phyloP scores from a whole-genome alignment of 83 land plant species.

The Diphasiastrum complanatum region DNA sequence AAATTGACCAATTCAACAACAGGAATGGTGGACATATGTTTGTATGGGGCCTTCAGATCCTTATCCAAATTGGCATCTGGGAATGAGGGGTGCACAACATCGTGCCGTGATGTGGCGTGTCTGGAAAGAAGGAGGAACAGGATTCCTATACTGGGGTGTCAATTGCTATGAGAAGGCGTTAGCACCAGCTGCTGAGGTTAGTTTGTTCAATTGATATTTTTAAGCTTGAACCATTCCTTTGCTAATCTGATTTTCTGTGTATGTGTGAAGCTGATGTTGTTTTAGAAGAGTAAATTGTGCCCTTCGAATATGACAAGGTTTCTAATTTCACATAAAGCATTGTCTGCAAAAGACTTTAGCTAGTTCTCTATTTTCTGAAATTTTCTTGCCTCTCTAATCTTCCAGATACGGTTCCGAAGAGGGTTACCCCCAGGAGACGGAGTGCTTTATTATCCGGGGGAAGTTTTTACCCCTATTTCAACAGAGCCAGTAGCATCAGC shows the following conservation, averaged over 20 bases:
- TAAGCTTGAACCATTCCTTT: not conserved
- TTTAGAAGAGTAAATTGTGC: not conserved
- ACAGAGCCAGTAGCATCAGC: constrained; percentile 83
- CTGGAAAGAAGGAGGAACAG: constrained; percentile 98
- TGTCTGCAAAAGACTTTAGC: not conserved
- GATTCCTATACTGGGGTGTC: constrained; percentile 96
- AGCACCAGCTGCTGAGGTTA: constrained; percentile 86
- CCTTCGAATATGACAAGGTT: no score
- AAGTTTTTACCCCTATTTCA: constrained; percentile 63
- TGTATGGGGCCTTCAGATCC: constrained; percentile 99
- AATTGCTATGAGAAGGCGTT: constrained; percentile 92
- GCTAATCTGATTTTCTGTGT: not conserved
- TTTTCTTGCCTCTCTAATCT: not conserved
- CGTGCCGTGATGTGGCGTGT: constrained; percentile 99
- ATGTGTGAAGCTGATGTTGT: not conserved
- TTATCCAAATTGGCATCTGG: constrained; percentile 97
- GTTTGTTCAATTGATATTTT: not conserved
- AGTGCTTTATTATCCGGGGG: constrained; percentile 89
- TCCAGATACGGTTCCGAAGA: constrained; percentile 84
- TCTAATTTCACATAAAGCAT: not conserved
- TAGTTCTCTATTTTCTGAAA: not conserved
- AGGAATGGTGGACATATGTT: constrained; percentile 99
- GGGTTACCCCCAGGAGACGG: constrained; percentile 99
- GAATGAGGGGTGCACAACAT: constrained; percentile 98
- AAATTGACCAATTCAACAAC: not conserved